A percentile compares a stretch with the other conserved stretches of the same genome.
These are phyloP conservation scores for Dothideomycetidae sp. DNA, from an alignment of 2,329 filamentous ascomycete species.

Conservation along the genomic window DNA sequence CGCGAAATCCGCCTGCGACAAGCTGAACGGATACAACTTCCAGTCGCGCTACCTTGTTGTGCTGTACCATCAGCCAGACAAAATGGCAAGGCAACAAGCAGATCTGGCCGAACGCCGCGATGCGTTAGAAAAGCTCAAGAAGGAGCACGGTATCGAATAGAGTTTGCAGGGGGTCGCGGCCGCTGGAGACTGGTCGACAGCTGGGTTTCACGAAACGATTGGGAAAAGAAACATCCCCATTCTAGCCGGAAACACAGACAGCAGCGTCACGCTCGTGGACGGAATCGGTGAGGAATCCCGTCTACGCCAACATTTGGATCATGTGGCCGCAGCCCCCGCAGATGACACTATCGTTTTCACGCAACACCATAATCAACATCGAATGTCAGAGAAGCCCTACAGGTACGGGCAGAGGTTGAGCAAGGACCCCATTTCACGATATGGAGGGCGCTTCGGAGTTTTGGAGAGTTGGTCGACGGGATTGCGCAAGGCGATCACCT, in stretches of 20 bases:
- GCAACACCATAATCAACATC: neutral
- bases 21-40: constrained; percentile 99
- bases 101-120: constrained; percentile 88
- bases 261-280: neutral
- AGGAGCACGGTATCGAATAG: constrained; percentile 75
- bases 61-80: constrained; percentile 63
- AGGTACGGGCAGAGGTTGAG: constrained; percentile 2
- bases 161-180: constrained; percentile 5
- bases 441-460: constrained; percentile 5
- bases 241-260: neutral
- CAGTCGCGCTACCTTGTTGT: constrained; percentile 97
- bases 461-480: constrained; percentile 8
- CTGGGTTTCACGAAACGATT: no score
- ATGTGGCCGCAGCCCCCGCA: neutral
- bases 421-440: constrained; percentile 2
- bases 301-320: neutral
- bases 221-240: no score
- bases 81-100: constrained; percentile 77
- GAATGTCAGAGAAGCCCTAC: constrained; percentile 2
- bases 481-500: constrained; percentile 8
- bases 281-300: constrained; percentile 4
- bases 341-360: no score
- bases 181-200: constrained; percentile 1
- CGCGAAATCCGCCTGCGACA: constrained; percentile 97
- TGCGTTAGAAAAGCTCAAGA: constrained; percentile 95